Base-by-base conservation (phyloP, 805 yeast genomes). In the Candida piceae region DNA sequence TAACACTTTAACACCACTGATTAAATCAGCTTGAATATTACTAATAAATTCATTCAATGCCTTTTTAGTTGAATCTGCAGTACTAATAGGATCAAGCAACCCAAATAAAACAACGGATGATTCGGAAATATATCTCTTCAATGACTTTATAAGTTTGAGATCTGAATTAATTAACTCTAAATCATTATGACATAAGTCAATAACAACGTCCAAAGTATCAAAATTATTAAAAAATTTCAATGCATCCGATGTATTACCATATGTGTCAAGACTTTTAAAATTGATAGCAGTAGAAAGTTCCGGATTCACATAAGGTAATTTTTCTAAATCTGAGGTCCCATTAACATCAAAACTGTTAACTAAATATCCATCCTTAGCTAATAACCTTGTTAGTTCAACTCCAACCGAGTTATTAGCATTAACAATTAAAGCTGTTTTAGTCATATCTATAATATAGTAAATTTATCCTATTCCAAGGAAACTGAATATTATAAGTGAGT, bases 151-250 rank as follows among this genome's bases (percentile, higher is more conserved):
- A 13, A 26, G 10, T 9, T 32, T 18, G 17, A 32, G 12, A 12
- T 53, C 67, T 7, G 13, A n/a, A 12, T 7, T 16, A n/a, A 18
- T 15, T 5, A 6, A 10, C 9, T 24, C 26, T 11, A 16, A 9
- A 5, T 11, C 20, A 16, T 4, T 20, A 5, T 31, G 27, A 13
- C 18, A 7, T 18, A 31, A n/a, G n/a, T 31, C 21, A 22, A 34
- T 15, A 9, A 34, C 17, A 6, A 34, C 7, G 16, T 34, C 32
- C 18, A 34, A 16, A 9, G 22, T 26, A 8, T 19, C 19, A 13
- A 15, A 10, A 26, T 26, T 26, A 5, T 5, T 13, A 13, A 4
- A 6, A 7, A 10, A 7, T 26, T 26, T 26, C 29, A 26, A 13
- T 7, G 11, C 13, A 9, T 15, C 17, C 4, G 15, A 15, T 15